phyloP scores from a whole-genome alignment of 108 stramenopile genomes.

The Conticribra weissflogii region DNA sequence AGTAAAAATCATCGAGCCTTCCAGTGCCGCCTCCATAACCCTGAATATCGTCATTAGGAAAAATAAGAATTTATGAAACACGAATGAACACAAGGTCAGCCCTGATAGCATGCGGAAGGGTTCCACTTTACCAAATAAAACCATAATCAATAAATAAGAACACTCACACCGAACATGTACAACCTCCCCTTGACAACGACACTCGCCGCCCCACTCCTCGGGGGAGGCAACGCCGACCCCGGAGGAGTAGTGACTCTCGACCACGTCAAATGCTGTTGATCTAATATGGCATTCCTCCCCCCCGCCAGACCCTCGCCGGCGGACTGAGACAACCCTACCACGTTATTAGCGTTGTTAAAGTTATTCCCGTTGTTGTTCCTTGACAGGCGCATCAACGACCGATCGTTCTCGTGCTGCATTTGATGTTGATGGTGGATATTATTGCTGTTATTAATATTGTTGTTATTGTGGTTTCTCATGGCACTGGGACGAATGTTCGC shows the following conservation, averaged over 20 bases:
- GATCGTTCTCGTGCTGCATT: slow-evolving; percentile 1
- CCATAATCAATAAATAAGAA: background rate
- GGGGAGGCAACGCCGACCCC: slow-evolving; percentile 63
- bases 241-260: slow-evolving; percentile 22
- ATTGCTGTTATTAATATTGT: background rate
- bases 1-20: slow-evolving; percentile 90
- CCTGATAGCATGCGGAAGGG: background rate
- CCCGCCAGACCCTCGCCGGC: too few relatives aligned
- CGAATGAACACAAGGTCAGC: background rate
- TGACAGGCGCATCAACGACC: background rate
- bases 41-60: slow-evolving; percentile 24
- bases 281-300: background rate
- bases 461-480: background rate
- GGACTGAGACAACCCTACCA: background rate
- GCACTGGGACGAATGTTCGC: background rate
- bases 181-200: slow-evolving; percentile 81
- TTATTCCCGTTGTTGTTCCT: background rate
- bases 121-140: background rate
- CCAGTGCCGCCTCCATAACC: slow-evolving; percentile 84
- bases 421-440: background rate
- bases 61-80: background rate
- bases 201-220: slow-evolving; percentile 87
- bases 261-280: slow-evolving; percentile 41
- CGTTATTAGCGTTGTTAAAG: background rate
- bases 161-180: slow-evolving; percentile 86